Base-by-base conservation (phyloP, 2,329 filamentous ascomycete genomes). In the Bimuria novae-zelandiae region DNA sequence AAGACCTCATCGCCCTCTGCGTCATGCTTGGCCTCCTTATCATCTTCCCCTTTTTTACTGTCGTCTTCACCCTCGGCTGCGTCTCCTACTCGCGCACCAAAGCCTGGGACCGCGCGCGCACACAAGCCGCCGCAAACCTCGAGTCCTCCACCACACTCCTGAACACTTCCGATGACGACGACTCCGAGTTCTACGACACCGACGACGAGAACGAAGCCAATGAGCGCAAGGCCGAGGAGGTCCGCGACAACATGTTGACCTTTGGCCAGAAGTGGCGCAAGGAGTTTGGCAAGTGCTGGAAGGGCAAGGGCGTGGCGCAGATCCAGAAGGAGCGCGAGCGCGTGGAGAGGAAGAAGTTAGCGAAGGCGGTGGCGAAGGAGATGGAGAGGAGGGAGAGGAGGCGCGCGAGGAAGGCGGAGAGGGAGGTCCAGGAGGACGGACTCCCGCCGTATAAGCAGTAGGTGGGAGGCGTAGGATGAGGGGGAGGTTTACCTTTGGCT, bases 211-310 rank as follows among this genome's bases (percentile, higher is more conserved):
- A 57, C 32, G 65, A 69, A 32, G 48, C 61, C 53, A 64, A 60
- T 11, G 55, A 65, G 56, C 61, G 61, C 59, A 67, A 68, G 59
- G 63, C 58, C 6, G 65, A 70, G 41, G 67, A 67, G 51, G 61
- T 64, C 37, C 55, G 56, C n/a, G 66, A 69, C 55, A 60, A 56
- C 41, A 49, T 53, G 41, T 41, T 67, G 33, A 69, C 64, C 4
- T 70, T 70, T 54, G 56, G 54, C 39, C 67, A 68, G 48, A 70
- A 65, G 56, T 70, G 61, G 56, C 51, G 62, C 33, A 70, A 69
- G 59, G 64, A 70, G 53, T 69, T 64, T 51, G 52, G 52, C 33
- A 64, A 63, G 27, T 58, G 62, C n/a, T 70, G 68, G 68, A 61
- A 51, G 7, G 67, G 67, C 32, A 69, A 68, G 58, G 61, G 61